Evolutionary conservation across 805 yeast genomes (phyloP).

Genomic region (Candida coleopterorum): DNA sequence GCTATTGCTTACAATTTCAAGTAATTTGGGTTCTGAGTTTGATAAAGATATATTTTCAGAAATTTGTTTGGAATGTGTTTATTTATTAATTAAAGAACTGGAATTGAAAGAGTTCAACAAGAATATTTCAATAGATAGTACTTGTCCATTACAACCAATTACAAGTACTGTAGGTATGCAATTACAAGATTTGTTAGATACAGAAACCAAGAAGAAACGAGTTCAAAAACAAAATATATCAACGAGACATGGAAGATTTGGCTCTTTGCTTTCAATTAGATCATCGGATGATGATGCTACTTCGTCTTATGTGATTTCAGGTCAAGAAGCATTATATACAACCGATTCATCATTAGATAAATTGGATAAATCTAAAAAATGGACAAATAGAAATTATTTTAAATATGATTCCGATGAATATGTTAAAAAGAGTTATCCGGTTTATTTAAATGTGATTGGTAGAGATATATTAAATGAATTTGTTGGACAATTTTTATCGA

Average conservation of each 20-base stretch:
- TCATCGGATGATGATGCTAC: slow-evolving; percentile 44
- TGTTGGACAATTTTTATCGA: slow-evolving; percentile 50
- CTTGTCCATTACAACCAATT: slow-evolving; percentile 6
- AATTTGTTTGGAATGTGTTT: slow-evolving; percentile 65
- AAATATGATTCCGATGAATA: slow-evolving; percentile 39
- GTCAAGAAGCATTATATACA: slow-evolving; percentile 58
- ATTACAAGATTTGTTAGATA: slow-evolving; percentile 48
- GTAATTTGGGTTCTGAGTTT: slow-evolving; percentile 60
- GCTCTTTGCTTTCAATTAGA: slow-evolving; percentile 73
- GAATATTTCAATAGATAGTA: slow-evolving; percentile 3
- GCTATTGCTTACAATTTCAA: slow-evolving; percentile 65
- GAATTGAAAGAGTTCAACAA: slow-evolving; percentile 19
- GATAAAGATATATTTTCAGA: slow-evolving; percentile 57
- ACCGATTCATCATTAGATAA: slow-evolving; percentile 52
- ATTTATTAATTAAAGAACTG: slow-evolving; percentile 56
- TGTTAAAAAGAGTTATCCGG: slow-evolving; percentile 16
- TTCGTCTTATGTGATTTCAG: slow-evolving; percentile 66
- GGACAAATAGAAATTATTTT: slow-evolving; percentile 45
- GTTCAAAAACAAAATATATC: slow-evolving; percentile 47
- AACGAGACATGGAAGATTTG: slow-evolving; percentile 86
- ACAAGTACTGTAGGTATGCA: slow-evolving; percentile 34
- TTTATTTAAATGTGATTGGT: slow-evolving; percentile 26
- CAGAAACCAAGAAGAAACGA: slow-evolving; percentile 54
- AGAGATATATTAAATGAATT: slow-evolving; percentile 41
- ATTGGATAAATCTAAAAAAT: slow-evolving; percentile 64